These are phyloP conservation scores for Melanogaster broomeanus DNA, from an alignment of 768 basidiomycete genomes.

Conservation along the genomic window DNA sequence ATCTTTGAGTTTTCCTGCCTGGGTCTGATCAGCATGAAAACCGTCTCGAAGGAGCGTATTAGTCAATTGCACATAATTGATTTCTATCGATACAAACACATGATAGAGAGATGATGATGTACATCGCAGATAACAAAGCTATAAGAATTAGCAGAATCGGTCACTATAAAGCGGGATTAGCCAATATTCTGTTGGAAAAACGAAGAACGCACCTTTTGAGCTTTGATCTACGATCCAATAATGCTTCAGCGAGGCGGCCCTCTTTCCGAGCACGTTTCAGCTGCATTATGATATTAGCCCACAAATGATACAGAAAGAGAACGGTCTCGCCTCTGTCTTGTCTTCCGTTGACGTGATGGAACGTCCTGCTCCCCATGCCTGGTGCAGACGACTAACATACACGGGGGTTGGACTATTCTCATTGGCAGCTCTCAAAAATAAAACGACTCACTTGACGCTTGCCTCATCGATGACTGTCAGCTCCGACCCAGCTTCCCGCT, in stretches of 20 bases:
- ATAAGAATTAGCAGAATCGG: slow-evolving; percentile 43
- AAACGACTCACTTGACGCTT: slow-evolving; percentile 62
- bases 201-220: slow-evolving; percentile 67
- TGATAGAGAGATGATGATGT: slow-evolving; percentile 1
- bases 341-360: slow-evolving; percentile 70
- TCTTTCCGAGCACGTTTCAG: slow-evolving; percentile 79
- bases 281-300: slow-evolving; percentile 36
- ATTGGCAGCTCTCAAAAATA: slow-evolving; percentile 1
- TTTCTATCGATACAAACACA: slow-evolving; percentile 19
- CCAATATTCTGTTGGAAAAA: background rate
- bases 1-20: slow-evolving; percentile 1
- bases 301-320: slow-evolving; percentile 3
- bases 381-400: slow-evolving; percentile 59
- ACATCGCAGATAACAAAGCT: slow-evolving; percentile 12
- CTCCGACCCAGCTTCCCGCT: slow-evolving; percentile 56
- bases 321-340: slow-evolving; percentile 62
- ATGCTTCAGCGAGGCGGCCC: slow-evolving; percentile 76
- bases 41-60: slow-evolving; percentile 2
- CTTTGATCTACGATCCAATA: slow-evolving; percentile 80
- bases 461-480: slow-evolving; percentile 68
- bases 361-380: slow-evolving; percentile 84
- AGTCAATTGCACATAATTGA: slow-evolving; percentile 1
- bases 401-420: slow-evolving; percentile 1
- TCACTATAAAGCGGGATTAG: slow-evolving; percentile 34
- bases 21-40: background rate